phyloP scores from a whole-genome alignment of 805 yeast species.

The Cyberlindnera galapagoensis region DNA sequence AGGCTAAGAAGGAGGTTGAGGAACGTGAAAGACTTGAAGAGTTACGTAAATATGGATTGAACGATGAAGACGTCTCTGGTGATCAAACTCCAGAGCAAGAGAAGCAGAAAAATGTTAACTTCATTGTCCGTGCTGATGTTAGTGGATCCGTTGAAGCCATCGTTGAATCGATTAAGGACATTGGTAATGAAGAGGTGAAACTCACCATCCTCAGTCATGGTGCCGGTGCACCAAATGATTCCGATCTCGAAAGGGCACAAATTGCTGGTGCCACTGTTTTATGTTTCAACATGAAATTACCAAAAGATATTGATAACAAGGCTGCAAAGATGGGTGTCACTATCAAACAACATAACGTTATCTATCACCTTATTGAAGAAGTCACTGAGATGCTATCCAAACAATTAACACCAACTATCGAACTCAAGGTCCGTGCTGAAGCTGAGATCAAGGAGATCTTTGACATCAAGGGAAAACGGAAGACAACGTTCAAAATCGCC shows the following conservation, averaged over 20 bases:
- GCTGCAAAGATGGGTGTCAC: slow-evolving; percentile 54
- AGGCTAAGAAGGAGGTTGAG: slow-evolving; percentile 44
- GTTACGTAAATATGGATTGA: slow-evolving; percentile 56
- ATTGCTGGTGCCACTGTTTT: slow-evolving; percentile 67
- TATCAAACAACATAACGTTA: slow-evolving; percentile 65
- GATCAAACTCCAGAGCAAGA: slow-evolving; percentile 20
- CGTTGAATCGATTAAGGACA: slow-evolving; percentile 63
- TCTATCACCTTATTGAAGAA: slow-evolving; percentile 82
- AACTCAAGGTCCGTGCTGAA: slow-evolving; percentile 58
- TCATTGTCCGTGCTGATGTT: slow-evolving; percentile 84
- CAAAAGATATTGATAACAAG: slow-evolving; percentile 48
- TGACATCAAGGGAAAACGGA: slow-evolving; percentile 53
- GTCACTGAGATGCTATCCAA: slow-evolving; percentile 60
- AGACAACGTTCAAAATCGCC: slow-evolving; percentile 59
- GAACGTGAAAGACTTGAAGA: slow-evolving; percentile 50
- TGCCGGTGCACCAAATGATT: slow-evolving; percentile 71
- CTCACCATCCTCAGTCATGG: slow-evolving; percentile 64
- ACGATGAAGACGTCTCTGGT: slow-evolving; percentile 26
- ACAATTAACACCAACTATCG: slow-evolving; percentile 58
- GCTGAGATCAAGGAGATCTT: slow-evolving; percentile 69
- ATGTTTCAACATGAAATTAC: slow-evolving; percentile 69
- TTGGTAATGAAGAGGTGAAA: slow-evolving; percentile 85
- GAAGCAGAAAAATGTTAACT: slow-evolving; percentile 36
- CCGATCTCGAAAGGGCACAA: slow-evolving; percentile 61
- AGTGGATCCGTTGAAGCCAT: slow-evolving; percentile 95